Evolutionary conservation across 345 rosid species (phyloP).

Genomic region (Brassica carinata): DNA sequence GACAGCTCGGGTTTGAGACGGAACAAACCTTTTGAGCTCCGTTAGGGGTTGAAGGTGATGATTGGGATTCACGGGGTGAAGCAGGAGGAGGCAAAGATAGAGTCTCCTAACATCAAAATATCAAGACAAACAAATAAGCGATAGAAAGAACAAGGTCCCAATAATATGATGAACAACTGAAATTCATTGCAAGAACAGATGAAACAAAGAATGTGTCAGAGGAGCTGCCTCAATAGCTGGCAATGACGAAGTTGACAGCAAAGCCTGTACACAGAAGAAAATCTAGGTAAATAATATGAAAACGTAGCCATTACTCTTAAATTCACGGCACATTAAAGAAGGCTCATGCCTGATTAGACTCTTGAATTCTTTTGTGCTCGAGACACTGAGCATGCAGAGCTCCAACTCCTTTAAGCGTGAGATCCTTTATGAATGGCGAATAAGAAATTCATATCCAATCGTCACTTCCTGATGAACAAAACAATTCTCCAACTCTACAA

Average conservation of each 20-base stretch:
- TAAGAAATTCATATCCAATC: neutral
- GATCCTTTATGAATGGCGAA: conserved; percentile 24
- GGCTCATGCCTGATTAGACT: conserved; percentile 50
- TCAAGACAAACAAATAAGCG: neutral
- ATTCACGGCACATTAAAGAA: neutral
- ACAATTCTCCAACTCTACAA: neutral
- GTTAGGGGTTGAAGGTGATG: conserved; percentile 35
- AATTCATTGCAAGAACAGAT: neutral
- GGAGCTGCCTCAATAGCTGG: conserved; percentile 45
- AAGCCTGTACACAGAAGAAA: conserved; percentile 42
- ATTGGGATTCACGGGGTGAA: conserved; percentile 42
- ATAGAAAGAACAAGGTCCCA: neutral
- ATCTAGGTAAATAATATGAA: neutral
- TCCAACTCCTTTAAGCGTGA: conserved; percentile 50
- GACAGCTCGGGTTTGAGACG: neutral
- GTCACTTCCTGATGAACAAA: conserved; percentile 23
- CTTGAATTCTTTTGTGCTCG: conserved; percentile 42
- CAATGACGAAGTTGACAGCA: conserved; percentile 36
- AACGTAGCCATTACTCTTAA: neutral
- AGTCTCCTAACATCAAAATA: conserved; percentile 32
- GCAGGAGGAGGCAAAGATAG: conserved; percentile 46
- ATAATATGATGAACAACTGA: neutral
- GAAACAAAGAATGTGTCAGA: conserved; percentile 22
- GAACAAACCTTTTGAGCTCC: conserved; percentile 59
- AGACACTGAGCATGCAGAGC: conserved; percentile 43